Evolutionary conservation across 2,329 filamentous ascomycete species (phyloP).

Genomic region (Eutypa lata): DNA sequence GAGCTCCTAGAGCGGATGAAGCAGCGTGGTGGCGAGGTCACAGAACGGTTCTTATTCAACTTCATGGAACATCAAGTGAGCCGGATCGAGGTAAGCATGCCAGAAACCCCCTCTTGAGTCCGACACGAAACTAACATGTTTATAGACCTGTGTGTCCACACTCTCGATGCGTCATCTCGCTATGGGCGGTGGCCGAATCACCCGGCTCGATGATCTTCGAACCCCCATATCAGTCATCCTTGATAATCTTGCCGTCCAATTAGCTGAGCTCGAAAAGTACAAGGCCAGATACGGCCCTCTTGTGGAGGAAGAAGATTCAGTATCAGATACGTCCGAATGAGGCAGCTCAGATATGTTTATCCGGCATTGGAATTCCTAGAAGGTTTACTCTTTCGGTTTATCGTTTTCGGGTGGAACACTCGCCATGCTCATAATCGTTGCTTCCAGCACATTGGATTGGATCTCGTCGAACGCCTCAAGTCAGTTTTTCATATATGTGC

Average conservation of each 20-base stretch:
- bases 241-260: slow-evolving; percentile 54
- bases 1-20: slow-evolving; percentile 71
- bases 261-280: slow-evolving; percentile 63
- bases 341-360: too few relatives aligned
- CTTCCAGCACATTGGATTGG: too few relatives aligned
- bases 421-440: too few relatives aligned
- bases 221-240: slow-evolving; percentile 75
- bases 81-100: slow-evolving; percentile 78
- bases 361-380: too few relatives aligned
- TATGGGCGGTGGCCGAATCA: slow-evolving; percentile 60
- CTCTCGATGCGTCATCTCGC: slow-evolving; percentile 77
- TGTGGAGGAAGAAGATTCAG: slow-evolving; percentile 10
- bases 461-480: too few relatives aligned
- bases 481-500: too few relatives aligned
- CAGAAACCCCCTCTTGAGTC: neutral
- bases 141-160: slow-evolving; percentile 75
- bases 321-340: slow-evolving; percentile 1
- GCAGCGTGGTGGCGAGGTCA: slow-evolving; percentile 73
- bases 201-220: slow-evolving; percentile 67
- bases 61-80: slow-evolving; percentile 95
- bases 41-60: slow-evolving; percentile 81
- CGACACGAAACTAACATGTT: slow-evolving; percentile 1
- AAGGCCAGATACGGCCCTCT: slow-evolving; percentile 51
- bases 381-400: too few relatives aligned
- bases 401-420: too few relatives aligned